These are phyloP conservation scores for Beta vulgaris DNA, from an alignment of 148 eudicot genomes.

Conservation along the genomic window DNA sequence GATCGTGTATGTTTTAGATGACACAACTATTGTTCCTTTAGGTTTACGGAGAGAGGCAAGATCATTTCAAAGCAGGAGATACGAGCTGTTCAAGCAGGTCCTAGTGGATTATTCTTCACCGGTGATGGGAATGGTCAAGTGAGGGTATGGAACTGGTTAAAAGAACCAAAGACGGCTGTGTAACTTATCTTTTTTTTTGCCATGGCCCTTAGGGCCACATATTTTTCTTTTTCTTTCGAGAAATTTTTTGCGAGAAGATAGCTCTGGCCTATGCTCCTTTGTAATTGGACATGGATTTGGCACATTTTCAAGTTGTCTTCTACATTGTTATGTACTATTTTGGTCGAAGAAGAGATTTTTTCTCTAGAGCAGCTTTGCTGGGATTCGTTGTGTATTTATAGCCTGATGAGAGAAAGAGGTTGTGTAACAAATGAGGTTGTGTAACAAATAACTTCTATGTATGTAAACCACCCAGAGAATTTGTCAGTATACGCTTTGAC, in stretches of 20 bases:
- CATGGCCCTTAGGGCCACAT: not conserved
- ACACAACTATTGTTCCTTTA: conserved; percentile 23
- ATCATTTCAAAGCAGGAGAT: conserved; percentile 67
- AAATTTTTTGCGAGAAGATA: conserved; percentile 10
- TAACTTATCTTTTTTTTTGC: conserved; percentile 9
- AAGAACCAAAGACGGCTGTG: conserved; percentile 39
- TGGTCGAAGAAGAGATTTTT: conserved; percentile 13
- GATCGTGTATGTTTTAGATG: not conserved
- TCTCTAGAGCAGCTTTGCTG: conserved; percentile 8
- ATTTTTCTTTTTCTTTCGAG: conserved; percentile 7
- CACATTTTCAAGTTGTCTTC: conserved; percentile 17
- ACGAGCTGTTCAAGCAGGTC: conserved; percentile 65
- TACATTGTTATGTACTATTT: not conserved
- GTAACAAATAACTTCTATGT: conserved; percentile 20
- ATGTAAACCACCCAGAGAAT: conserved; percentile 8
- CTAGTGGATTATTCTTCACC: conserved; percentile 72
- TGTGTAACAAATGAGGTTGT: conserved; percentile 22
- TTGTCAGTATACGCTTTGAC: not conserved
- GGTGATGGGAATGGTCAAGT: conserved; percentile 89
- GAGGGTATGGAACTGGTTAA: conserved; percentile 78
- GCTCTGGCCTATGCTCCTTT: conserved; percentile 9
- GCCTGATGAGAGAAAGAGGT: conserved; percentile 16
- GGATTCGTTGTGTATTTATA: conserved; percentile 18
- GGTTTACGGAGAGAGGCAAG: conserved; percentile 82
- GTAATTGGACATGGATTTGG: conserved; percentile 6